phyloP scores from a whole-genome alignment of 139 green algal genomes.

The Chlorella sp. region DNA sequence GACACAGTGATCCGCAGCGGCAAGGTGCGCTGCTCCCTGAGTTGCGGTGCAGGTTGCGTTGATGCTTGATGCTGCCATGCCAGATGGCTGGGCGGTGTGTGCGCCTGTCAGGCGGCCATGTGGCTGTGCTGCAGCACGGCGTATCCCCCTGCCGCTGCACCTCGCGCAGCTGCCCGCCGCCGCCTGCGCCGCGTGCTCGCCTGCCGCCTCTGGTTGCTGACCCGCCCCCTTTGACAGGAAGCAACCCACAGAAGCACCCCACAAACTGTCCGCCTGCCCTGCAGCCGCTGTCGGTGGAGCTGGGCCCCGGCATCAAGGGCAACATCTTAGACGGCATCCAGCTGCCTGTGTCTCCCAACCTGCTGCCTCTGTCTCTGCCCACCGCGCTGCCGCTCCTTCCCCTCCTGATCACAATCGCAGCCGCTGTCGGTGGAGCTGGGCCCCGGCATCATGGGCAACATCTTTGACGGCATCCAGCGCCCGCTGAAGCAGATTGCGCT shows the following conservation, averaged over 20 bases:
- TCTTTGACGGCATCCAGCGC: conserved; percentile 99
- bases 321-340: conserved; percentile 99
- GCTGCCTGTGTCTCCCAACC: conserved; percentile 19
- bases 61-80: no score
- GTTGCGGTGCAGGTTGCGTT: no score
- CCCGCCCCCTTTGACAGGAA: no score
- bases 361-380: neutral
- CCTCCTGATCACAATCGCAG: conserved; percentile 45
- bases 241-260: no score
- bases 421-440: conserved; percentile 97
- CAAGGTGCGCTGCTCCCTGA: conserved; percentile 87
- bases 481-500: conserved; percentile 93
- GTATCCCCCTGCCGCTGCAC: no score
- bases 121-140: neutral
- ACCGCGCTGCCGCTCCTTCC: neutral
- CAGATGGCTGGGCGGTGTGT: no score
- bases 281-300: conserved; percentile 75
- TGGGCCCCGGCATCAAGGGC: conserved; percentile 95
- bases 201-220: no score
- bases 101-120: no score
- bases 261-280: neutral
- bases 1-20: conserved; percentile 89
- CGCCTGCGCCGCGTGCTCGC: no score
- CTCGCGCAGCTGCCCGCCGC: no score
- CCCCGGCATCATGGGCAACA: conserved; percentile 95